Evolutionary conservation across 2,329 filamentous ascomycete species (phyloP), one percentile per base, ranked within the genome.

Genomic region (Endoconidiophora polonica): DNA sequence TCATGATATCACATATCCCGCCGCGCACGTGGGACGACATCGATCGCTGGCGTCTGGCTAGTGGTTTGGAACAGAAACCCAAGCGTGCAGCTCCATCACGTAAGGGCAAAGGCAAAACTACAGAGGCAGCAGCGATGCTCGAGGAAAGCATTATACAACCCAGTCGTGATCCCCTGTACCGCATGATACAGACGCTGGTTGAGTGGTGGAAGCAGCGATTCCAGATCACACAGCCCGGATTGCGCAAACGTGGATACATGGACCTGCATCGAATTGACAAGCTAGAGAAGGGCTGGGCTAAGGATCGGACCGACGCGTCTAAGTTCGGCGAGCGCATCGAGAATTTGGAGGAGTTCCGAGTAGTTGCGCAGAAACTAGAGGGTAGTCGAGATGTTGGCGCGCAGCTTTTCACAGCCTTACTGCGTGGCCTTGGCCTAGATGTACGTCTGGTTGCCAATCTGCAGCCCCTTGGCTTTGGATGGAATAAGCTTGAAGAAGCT

Each of bases 221-320:
- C 62, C 74, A 70, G 1, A 71, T 91, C 41, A 86, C 79, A 0
- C 74, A 81, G 0, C 86, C 88, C 0, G 86, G 85, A 0, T 60
- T 96, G 20, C 75, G 88, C n/a, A 98, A 96, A 66, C 73, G 77
- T 60, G 91, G 91, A 0, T 96, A 96, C 61, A 83, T 90, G 68
- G 72, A 83, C 0, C 73, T 86, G n/a, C 72, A 81, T 57, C 73
- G 77, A 22, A 66, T 94, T 2, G 81, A 86, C 57, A 74, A 79
- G n/a, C 71, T 91, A 53, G 77, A 82, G 5, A 79, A 81, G 29
- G 79, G 76, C 0, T 86, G 82, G 61, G 73, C 76, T 29, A 73
- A 78, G 10, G 73, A 81, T 45, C 67, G 70, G 0, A 68, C 77
- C 51, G 73, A 91, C 56, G 63, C 71, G 0, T 70, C 76, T 43